phyloP scores from a whole-genome alignment of 1,284 basidiomycete genomes.

The Naganishia sp. region DNA sequence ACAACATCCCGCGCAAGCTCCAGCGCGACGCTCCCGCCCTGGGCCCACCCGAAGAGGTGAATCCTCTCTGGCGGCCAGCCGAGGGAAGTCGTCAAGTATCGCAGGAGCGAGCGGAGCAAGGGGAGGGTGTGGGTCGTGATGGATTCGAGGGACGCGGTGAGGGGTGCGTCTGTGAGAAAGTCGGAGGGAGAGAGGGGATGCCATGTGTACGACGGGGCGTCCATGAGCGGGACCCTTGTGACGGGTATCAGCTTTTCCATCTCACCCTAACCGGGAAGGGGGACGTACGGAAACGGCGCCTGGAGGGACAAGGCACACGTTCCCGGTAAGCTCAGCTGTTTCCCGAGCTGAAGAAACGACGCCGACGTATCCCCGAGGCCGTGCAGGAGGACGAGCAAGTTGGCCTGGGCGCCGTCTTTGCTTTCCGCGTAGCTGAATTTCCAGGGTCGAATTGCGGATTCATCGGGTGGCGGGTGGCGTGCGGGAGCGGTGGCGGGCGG shows the following conservation, averaged over 20 bases:
- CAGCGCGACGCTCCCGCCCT: slow-evolving; percentile 77
- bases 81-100: slow-evolving; percentile 61
- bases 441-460: background rate
- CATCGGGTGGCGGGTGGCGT: background rate
- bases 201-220: slow-evolving; percentile 78
- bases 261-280: no score
- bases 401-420: slow-evolving; percentile 78
- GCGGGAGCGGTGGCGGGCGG: background rate
- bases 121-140: slow-evolving; percentile 47
- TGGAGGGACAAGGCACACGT: slow-evolving; percentile 79
- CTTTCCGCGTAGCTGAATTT: slow-evolving; percentile 38
- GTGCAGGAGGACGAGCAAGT: slow-evolving; percentile 80
- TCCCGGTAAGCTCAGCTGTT: slow-evolving; percentile 75
- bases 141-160: slow-evolving; percentile 55
- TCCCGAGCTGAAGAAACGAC: slow-evolving; percentile 73
- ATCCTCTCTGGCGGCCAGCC: slow-evolving; percentile 68
- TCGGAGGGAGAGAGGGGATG: slow-evolving; percentile 84
- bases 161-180: slow-evolving; percentile 69
- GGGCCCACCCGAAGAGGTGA: slow-evolving; percentile 85
- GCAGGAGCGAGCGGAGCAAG: slow-evolving; percentile 59
- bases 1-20: slow-evolving; percentile 62
- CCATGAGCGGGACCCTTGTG: slow-evolving; percentile 73
- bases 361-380: slow-evolving; percentile 81
- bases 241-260: background rate
- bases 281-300: slow-evolving; percentile 53